These are phyloP conservation scores for Nymphaea thermarum DNA, from an alignment of 164 flowering plant species.

Conservation along the genomic window DNA sequence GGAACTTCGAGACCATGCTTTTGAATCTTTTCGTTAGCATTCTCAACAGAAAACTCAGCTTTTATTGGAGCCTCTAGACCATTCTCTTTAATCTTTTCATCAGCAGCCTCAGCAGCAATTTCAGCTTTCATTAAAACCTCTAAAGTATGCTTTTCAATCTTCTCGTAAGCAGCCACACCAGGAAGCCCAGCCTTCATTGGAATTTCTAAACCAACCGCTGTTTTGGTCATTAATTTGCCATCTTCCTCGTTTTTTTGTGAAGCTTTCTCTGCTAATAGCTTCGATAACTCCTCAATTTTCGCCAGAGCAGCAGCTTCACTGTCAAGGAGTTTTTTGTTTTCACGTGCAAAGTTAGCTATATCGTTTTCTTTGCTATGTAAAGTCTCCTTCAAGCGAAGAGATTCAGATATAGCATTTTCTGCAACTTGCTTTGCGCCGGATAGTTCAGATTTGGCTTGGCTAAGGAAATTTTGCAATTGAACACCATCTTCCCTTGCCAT, in stretches of 20 bases:
- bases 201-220: too few relatives aligned
- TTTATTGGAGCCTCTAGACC: too few relatives aligned
- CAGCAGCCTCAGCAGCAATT: too few relatives aligned
- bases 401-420: conserved; percentile 58
- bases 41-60: too few relatives aligned
- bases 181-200: too few relatives aligned
- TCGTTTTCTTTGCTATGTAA: conserved; percentile 55
- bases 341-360: conserved; percentile 32
- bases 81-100: too few relatives aligned
- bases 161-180: too few relatives aligned
- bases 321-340: conserved; percentile 40
- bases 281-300: conserved; percentile 47
- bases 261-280: conserved; percentile 44
- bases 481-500: conserved; percentile 40
- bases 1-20: too few relatives aligned
- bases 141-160: too few relatives aligned
- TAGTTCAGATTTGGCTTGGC: conserved; percentile 51
- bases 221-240: conserved; percentile 5
- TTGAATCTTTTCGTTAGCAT: too few relatives aligned
- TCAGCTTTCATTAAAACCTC: too few relatives aligned
- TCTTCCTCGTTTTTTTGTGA: conserved; percentile 41
- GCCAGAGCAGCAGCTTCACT: conserved; percentile 34
- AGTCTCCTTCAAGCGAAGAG: conserved; percentile 49
- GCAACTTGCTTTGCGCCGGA: conserved; percentile 42
- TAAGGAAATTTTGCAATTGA: conserved; percentile 26